These are phyloP conservation scores for Fusarium sp. DNA, from an alignment of 2,329 filamentous ascomycete genomes.

Conservation along the genomic window DNA sequence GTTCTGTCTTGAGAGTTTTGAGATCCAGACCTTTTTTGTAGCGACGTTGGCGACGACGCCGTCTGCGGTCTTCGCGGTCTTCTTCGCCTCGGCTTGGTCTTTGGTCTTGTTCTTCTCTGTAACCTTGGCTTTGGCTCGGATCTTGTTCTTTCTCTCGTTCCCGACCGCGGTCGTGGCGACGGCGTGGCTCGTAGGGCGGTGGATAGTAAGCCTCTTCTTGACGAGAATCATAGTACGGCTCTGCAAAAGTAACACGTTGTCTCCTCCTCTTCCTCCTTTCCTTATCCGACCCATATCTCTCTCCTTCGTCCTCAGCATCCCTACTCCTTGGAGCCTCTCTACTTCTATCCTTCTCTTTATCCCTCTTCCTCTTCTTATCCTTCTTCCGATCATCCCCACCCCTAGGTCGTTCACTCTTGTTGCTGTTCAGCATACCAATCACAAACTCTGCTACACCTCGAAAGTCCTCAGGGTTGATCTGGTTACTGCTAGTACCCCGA, in stretches of 20 bases:
- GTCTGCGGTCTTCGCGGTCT: conserved; percentile 33
- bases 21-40: conserved; percentile 37
- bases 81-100: conserved; percentile 1
- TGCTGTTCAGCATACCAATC: conserved; percentile 35
- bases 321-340: conserved; percentile 21
- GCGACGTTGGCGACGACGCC: conserved; percentile 32
- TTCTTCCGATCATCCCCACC: conserved; percentile 23
- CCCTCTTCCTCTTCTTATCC: conserved; percentile 35
- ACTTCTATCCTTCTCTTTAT: conserved; percentile 21
- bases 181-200: conserved; percentile 11
- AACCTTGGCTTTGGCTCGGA: not conserved
- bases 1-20: conserved; percentile 38
- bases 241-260: conserved; percentile 42
- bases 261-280: conserved; percentile 36
- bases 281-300: conserved; percentile 32
- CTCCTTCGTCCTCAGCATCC: conserved; percentile 17
- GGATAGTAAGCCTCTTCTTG: conserved; percentile 29
- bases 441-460: conserved; percentile 40
- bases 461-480: conserved; percentile 41
- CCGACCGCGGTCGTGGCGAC: not conserved
- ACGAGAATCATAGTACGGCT: conserved; percentile 32
- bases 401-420: conserved; percentile 19
- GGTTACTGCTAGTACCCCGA: conserved; percentile 11
- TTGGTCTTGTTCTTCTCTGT: not conserved
- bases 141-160: not conserved